Base-by-base conservation (phyloP, 352 stramenopile genomes). In the Pythium vanterpoolii region DNA sequence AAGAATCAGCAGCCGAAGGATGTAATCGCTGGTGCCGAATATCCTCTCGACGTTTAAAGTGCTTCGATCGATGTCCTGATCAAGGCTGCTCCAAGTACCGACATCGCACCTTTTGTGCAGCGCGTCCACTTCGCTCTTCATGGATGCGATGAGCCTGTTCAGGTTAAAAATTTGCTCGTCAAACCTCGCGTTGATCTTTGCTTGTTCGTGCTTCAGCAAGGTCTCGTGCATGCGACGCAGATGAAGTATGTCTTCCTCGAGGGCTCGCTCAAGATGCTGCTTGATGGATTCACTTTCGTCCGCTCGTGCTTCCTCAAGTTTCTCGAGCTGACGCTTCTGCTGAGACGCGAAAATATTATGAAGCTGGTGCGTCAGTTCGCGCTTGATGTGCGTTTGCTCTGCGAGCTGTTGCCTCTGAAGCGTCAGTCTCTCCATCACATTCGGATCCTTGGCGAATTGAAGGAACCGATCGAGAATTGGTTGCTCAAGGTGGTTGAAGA, bases 401-500 rank as follows among this genome's bases (percentile, higher is more conserved):
- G 43, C 39, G 42, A 83, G 82, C 44, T 87, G 75, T 42, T 88
- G 73, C 10, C 64, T 72, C 11, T 85, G 74, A 1, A 87, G 51
- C 10, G 49, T 14, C 16, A 87, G 68, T 1, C 77, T 66, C 45
- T 89, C 78, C 58, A 92, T 73, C 14, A 89, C 30, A 18, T 73
- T 73, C 0, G 75, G 71, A 30, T 92, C 78, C 42, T 89, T 92
- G 5, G 78, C 63, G 51, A 90, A 92, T 23, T 79, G 46, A 13
- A 89, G 28, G 9, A 92, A 60, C 5, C 83, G 83, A 36, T 89
- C 79, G 14, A 92, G 71, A 19, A 92, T 71, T 0, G 83, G 78
- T 51, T 84, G 67, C 34, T 89, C 80, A 8, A 92, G 60, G 64
- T 92, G 83, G 24, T 89, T 88, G 61, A 83, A 88, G 7, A 76